Evolutionary conservation across 495 filamentous ascomycete species (phyloP).

Genomic region (Hypoxylon intermedium): DNA sequence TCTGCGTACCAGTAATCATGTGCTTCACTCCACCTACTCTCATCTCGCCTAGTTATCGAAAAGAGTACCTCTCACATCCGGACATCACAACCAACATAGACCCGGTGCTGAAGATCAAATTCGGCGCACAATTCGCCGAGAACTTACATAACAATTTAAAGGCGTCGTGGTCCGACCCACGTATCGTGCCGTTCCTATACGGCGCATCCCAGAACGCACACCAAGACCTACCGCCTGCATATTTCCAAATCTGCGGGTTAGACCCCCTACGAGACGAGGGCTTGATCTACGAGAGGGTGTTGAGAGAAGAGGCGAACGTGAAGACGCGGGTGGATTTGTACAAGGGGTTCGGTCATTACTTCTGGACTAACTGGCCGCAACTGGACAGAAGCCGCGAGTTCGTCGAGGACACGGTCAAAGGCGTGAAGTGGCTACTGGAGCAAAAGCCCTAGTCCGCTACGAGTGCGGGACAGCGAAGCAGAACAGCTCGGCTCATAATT

Average conservation of each 20-base stretch:
- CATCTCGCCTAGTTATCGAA: slow-evolving; percentile 24
- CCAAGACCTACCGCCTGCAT: slow-evolving; percentile 40
- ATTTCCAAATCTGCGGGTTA: slow-evolving; percentile 50
- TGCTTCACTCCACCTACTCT: slow-evolving; percentile 17
- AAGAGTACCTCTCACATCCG: slow-evolving; percentile 36
- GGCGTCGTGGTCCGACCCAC: slow-evolving; percentile 25
- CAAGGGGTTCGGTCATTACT: slow-evolving; percentile 54
- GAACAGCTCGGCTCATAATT: neutral
- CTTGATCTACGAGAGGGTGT: slow-evolving; percentile 50
- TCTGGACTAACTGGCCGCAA: slow-evolving; percentile 47
- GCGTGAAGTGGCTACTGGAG: slow-evolving; percentile 35
- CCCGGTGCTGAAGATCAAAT: slow-evolving; percentile 19
- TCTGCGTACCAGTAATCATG: slow-evolving; percentile 49
- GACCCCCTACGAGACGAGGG: slow-evolving; percentile 53
- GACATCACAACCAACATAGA: slow-evolving; percentile 29
- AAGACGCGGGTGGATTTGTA: slow-evolving; percentile 49
- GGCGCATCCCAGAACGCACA: slow-evolving; percentile 25
- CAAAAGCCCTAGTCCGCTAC: slow-evolving; percentile 17
- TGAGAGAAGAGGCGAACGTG: slow-evolving; percentile 45
- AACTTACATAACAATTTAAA: slow-evolving; percentile 1
- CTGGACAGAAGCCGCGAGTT: slow-evolving; percentile 31
- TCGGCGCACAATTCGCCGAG: slow-evolving; percentile 6
- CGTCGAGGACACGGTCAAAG: slow-evolving; percentile 33
- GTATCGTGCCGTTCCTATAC: slow-evolving; percentile 30
- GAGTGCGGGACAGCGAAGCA: neutral